Conservation (phyloP, 169 alveolate genomes). For the Plasmodium fragile region DNA sequence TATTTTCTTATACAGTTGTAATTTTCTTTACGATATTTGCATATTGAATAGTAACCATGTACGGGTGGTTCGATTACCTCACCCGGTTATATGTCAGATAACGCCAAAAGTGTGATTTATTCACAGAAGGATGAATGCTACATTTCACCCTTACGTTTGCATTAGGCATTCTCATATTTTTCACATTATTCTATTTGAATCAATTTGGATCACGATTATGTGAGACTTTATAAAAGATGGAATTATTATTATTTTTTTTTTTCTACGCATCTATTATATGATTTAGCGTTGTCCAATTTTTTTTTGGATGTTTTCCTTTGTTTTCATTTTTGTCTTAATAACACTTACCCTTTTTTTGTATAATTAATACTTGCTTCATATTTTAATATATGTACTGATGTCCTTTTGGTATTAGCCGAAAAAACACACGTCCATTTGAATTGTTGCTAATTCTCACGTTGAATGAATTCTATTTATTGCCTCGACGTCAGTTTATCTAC, state of each 20-base stretch:
- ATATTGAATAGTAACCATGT: neutral
- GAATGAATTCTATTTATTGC: neutral
- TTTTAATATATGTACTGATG: neutral
- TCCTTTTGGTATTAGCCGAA: too few species aligned
- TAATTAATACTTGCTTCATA: neutral
- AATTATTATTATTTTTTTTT: too few species aligned
- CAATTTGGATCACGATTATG: neutral
- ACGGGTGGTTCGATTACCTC: neutral
- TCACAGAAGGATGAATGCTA: neutral
- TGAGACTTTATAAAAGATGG: neutral
- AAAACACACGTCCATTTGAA: neutral
- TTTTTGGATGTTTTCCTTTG: neutral
- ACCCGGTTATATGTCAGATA: neutral
- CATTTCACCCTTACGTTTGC: neutral
- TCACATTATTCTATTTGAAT: neutral
- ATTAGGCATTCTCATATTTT: neutral
- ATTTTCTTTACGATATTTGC: neutral
- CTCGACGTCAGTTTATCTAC: neutral
- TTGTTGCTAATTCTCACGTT: neutral
- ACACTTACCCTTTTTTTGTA: neutral
- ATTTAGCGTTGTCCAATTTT: neutral
- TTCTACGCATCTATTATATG: neutral
- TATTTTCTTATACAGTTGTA: too few species aligned
- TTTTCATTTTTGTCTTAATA: too few species aligned
- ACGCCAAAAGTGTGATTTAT: neutral